Evolutionary conservation across 1,139 yeast genomes (phyloP), one percentile per base, ranked within the genome.

Genomic region (Yamadazyma diddensiae): DNA sequence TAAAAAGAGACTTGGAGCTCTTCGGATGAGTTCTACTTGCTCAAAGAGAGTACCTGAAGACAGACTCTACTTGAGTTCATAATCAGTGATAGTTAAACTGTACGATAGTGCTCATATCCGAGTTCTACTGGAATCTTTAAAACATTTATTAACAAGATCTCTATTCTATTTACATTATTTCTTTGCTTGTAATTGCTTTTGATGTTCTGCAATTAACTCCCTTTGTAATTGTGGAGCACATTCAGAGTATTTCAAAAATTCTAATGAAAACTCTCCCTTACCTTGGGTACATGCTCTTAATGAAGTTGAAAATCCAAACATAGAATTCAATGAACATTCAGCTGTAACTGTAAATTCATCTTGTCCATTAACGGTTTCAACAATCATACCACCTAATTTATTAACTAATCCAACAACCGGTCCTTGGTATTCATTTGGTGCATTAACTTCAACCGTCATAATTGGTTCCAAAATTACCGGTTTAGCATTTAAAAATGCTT

Each of bases 261-360:
- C 99, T 62, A 94, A 73, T 4, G 95, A 78, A 58, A 94, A 94
- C 64, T 94, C 98, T 51, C 98, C 98, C 62, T 94, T 94, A 62
- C 99, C 99, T 65, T 94, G 98, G 15, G 98, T 92, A 41, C 86
- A 82, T 23, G 98, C 97, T 70, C 99, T 83, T 57, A 94, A 73
- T 16, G 87, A 79, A 10, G 97, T 86, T 9, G 97, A 95, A 59
- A 92, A 87, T 15, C 98, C 98, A 59, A 94, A 94, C 88, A 94
- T 80, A 41, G 87, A 76, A 69, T 88, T 88, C 62, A 94, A 78
- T 10, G 98, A 83, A 66, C 97, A 90, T 59, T 92, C 97, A 21
- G 97, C 95, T 38, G 78, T 77, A 41, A 92, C 79, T 10, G 95
- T 86, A 64, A 94, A 92, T 59, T 94, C 99, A 48, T 94, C 98